Conservation (phyloP, 176 grass and related monocot genomes). For the Pontederia paniculata region DNA sequence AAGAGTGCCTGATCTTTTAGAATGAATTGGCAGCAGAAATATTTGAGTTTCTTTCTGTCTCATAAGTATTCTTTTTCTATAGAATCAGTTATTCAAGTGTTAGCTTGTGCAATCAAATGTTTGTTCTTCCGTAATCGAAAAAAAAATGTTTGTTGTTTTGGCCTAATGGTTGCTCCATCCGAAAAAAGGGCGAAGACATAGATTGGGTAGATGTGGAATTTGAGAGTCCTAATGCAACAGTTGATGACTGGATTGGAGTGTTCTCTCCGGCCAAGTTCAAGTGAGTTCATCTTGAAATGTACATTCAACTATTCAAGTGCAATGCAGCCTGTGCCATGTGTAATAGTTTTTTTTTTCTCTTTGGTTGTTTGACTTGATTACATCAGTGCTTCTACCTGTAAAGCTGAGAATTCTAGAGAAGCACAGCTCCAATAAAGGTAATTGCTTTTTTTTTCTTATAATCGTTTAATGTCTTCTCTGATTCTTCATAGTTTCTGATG, state of each 20-base stretch:
- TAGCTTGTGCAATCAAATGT: neutral
- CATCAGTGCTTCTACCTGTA: conserved; percentile 48
- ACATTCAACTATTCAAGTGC: neutral
- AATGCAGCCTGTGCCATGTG: neutral
- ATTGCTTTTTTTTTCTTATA: neutral
- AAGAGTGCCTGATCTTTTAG: too few species aligned
- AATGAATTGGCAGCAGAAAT: too few species aligned
- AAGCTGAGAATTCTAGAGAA: conserved; percentile 22
- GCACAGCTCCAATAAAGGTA: conserved; percentile 85
- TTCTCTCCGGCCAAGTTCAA: conserved; percentile 86
- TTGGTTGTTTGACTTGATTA: neutral
- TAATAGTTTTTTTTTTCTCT: neutral
- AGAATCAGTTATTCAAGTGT: neutral
- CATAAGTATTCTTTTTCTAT: too few species aligned
- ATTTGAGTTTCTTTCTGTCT: too few species aligned
- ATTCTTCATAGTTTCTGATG: neutral
- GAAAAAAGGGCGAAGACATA: conserved; percentile 53
- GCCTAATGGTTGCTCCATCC: neutral
- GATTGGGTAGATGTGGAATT: conserved; percentile 52
- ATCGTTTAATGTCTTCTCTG: neutral
- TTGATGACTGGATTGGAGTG: conserved; percentile 63
- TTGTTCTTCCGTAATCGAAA: too few species aligned
- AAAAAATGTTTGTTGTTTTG: too few species aligned
- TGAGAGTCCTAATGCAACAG: conserved; percentile 21
- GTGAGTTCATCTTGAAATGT: conserved; percentile 14